Base-by-base conservation (phyloP, 306 rosid genomes). In the Pyrus communis region DNA sequence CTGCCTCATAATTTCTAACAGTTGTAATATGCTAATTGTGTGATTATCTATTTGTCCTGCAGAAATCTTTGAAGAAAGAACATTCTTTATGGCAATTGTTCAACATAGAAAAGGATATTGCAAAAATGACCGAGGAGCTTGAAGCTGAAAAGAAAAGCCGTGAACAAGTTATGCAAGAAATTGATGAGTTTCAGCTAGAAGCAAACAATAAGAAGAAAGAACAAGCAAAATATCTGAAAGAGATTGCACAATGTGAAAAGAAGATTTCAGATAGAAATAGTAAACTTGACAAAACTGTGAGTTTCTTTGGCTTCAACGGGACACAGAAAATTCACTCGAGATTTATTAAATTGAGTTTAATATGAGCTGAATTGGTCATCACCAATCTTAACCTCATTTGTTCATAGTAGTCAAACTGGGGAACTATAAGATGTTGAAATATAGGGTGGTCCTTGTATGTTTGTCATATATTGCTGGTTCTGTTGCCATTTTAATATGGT, bases 11-110 rank as follows among this genome's bases (percentile, higher is more conserved):
- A 71, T 77, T 71, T 68, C 11, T 12, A 30, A 11, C 38, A 54
- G 22, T 31, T 64, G 67, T 73, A 42, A 65, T 13, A 14, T 71
- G 27, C 81, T 75, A 10, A 62, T 59, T 51, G 70, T 42, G 77
- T 49, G 76, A 78, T 73, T n/a, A 17, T 67, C 46, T 67, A 18
- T 78, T 80, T 49, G 10, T 12, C 62, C 42, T 82, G 89, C 92
- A 96, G 99, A 96, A 84, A 91, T 87, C 94, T 76, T 66, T 83
- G 84, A 96, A 92, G 90, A 77, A 85, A 78, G 97, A 96, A 38
- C 91, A 92, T 79, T 92, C 86, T 83, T 84, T 92, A 83, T 96
- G 99, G 99, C 96, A 96, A 83, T 79, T 96, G 83, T 80, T 79
- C 86, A 87, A 85, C 78, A 88, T 91, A 78, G 96, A 92, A 76